Evolutionary conservation across 129 eudicot species (phyloP).

Genomic region (Saussurea involucrata): DNA sequence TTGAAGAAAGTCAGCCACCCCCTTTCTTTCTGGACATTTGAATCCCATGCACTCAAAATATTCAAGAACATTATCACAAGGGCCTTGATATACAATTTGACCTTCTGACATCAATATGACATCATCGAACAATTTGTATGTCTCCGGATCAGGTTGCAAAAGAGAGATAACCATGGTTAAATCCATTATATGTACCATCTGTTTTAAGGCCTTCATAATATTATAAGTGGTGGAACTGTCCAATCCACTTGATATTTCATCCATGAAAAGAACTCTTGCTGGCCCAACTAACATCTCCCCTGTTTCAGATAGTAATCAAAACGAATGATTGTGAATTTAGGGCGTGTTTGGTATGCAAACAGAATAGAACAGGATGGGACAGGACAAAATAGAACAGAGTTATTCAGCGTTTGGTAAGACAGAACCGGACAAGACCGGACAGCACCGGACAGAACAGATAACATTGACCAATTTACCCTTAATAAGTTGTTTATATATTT

Average conservation of each 20-base stretch:
- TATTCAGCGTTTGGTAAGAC: too few species aligned
- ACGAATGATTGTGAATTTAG: not conserved
- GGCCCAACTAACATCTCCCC: slow-evolving; percentile 32
- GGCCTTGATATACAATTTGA: slow-evolving; percentile 28
- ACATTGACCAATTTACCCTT: too few species aligned
- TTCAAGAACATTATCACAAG: slow-evolving; percentile 10
- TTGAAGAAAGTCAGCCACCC: slow-evolving; percentile 27
- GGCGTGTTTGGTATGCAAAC: too few species aligned
- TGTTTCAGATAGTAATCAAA: not conserved
- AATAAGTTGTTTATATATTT: too few species aligned
- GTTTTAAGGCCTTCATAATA: slow-evolving; percentile 12
- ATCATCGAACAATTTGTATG: slow-evolving; percentile 25
- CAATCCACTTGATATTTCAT: slow-evolving; percentile 23
- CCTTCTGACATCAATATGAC: slow-evolving; percentile 25
- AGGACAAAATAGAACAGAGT: too few species aligned
- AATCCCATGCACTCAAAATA: slow-evolving; percentile 17
- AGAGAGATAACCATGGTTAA: slow-evolving; percentile 32
- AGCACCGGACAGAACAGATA: too few species aligned
- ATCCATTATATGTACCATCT: slow-evolving; percentile 24
- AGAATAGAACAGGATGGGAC: too few species aligned
- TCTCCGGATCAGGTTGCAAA: slow-evolving; percentile 27
- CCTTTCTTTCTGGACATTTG: slow-evolving; percentile 26
- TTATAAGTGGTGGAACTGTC: slow-evolving; percentile 28
- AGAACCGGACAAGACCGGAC: too few species aligned
- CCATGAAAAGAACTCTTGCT: slow-evolving; percentile 22